These are phyloP conservation scores for Sungouiozyma intestinalis DNA, from an alignment of 805 yeast genomes.

Conservation along the genomic window DNA sequence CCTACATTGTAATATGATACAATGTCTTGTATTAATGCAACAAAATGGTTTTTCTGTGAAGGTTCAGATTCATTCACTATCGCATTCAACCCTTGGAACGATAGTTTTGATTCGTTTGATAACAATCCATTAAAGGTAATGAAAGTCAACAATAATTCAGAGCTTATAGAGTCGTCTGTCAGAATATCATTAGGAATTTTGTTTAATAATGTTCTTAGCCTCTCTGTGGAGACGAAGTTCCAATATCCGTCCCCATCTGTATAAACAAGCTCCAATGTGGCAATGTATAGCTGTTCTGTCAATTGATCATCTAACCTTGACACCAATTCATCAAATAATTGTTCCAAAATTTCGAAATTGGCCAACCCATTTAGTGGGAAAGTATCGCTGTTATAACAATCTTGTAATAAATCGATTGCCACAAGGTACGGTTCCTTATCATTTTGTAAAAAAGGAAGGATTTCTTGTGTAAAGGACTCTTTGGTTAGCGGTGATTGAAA, in stretches of 20 bases:
- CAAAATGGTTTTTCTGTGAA: slow-evolving; percentile 19
- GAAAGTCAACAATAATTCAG: slow-evolving; percentile 1
- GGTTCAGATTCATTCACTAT: slow-evolving; percentile 14
- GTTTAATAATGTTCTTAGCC: slow-evolving; percentile 7
- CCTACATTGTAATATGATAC: neutral
- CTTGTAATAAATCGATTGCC: slow-evolving; percentile 7
- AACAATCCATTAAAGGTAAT: neutral
- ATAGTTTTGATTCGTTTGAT: slow-evolving; percentile 4
- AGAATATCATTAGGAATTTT: slow-evolving; percentile 6
- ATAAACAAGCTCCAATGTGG: slow-evolving; percentile 13
- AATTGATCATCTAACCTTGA: neutral
- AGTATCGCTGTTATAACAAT: slow-evolving; percentile 7
- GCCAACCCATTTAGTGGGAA: slow-evolving; percentile 11
- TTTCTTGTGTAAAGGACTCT: slow-evolving; percentile 9
- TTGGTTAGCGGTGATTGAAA: slow-evolving; percentile 1
- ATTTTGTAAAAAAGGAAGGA: slow-evolving; percentile 16
- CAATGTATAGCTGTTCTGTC: slow-evolving; percentile 1
- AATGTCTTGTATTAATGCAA: slow-evolving; percentile 10
- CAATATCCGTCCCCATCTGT: slow-evolving; percentile 12
- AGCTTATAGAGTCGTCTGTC: slow-evolving; percentile 4
- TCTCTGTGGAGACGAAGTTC: slow-evolving; percentile 1
- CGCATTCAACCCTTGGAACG: slow-evolving; percentile 13
- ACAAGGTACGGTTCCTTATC: slow-evolving; percentile 5
- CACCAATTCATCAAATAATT: slow-evolving; percentile 3
- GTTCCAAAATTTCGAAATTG: slow-evolving; percentile 13